phyloP scores from a whole-genome alignment of 2,329 filamentous ascomycete species.

The Cladophialophora chaetospira region DNA sequence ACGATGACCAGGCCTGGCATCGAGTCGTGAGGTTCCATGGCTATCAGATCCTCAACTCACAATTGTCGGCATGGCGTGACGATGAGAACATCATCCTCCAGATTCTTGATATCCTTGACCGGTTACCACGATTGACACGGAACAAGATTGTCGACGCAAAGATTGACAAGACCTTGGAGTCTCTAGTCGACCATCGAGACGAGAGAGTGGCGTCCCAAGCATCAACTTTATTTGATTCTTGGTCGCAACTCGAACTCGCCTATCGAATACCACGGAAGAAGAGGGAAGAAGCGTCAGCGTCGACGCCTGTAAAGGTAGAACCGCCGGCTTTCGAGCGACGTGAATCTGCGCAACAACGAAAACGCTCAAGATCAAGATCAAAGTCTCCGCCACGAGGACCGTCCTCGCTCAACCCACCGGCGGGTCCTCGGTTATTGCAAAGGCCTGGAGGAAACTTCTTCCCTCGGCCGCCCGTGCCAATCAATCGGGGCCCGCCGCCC shows the following conservation, averaged over 20 bases:
- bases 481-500: constrained; percentile 57
- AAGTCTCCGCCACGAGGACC: constrained; percentile 44
- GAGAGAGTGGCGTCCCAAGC: constrained; percentile 74
- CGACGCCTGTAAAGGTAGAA: constrained; percentile 63
- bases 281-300: constrained; percentile 60
- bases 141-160: constrained; percentile 98
- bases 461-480: constrained; percentile 60
- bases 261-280: constrained; percentile 94
- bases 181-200: constrained; percentile 68
- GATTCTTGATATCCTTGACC: constrained; percentile 84
- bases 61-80: constrained; percentile 80
- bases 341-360: constrained; percentile 52
- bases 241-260: constrained; percentile 85
- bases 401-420: constrained; percentile 21
- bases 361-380: constrained; percentile 53
- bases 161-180: constrained; percentile 79
- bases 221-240: constrained; percentile 72
- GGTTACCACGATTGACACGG: constrained; percentile 83
- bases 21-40: constrained; percentile 95
- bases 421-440: constrained; percentile 48
- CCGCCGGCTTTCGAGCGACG: constrained; percentile 66
- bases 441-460: constrained; percentile 55
- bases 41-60: constrained; percentile 89
- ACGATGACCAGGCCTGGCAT: constrained; percentile 84
- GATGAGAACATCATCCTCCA: constrained; percentile 89